Conservation (phyloP, 345 rosid genomes). For the Triadica sebifera region DNA sequence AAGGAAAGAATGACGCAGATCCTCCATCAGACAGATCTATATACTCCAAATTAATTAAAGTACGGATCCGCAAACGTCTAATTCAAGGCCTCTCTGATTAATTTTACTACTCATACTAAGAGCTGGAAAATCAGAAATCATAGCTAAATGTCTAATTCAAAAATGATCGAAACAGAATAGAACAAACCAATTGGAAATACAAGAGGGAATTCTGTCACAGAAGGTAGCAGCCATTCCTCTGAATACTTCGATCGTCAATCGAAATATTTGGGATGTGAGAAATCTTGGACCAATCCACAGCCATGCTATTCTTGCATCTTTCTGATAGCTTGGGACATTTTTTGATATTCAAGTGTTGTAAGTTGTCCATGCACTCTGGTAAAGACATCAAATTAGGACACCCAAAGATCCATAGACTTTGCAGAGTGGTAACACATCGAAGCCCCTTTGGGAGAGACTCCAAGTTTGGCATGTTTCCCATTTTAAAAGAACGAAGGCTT, state of each 20-base stretch:
- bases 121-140: too few relatives aligned
- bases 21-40: neutral
- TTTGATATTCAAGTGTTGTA: neutral
- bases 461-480: neutral
- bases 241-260: too few relatives aligned
- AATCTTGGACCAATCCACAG: too few relatives aligned
- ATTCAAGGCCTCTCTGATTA: too few relatives aligned
- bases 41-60: neutral
- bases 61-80: neutral
- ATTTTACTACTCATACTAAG: too few relatives aligned
- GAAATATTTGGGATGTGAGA: too few relatives aligned
- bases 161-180: too few relatives aligned
- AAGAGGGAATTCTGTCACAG: too few relatives aligned
- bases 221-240: too few relatives aligned
- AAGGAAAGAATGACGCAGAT: neutral
- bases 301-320: neutral
- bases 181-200: too few relatives aligned
- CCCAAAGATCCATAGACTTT: neutral
- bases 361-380: slow-evolving; percentile 10
- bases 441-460: slow-evolving; percentile 13
- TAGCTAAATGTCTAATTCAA: too few relatives aligned
- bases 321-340: neutral
- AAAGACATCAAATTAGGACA: slow-evolving; percentile 9
- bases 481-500: neutral
- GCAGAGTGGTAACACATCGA: slow-evolving; percentile 2